These are phyloP conservation scores for Diaporthe capsici DNA, from an alignment of 2,329 filamentous ascomycete genomes.

Conservation along the genomic window DNA sequence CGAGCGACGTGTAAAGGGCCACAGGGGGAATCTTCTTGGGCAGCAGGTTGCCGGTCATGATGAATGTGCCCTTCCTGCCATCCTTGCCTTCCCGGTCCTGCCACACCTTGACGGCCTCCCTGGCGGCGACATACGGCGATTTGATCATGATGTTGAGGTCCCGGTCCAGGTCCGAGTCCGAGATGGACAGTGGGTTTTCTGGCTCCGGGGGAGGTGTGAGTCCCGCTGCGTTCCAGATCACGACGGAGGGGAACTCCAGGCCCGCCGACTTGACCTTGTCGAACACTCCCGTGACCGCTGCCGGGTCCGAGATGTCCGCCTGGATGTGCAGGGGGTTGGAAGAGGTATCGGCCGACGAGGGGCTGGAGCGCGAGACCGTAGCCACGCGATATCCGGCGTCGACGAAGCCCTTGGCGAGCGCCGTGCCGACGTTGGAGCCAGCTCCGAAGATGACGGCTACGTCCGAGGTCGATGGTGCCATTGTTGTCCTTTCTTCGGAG, in stretches of 20 bases:
- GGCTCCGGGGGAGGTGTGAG: constrained; percentile 33
- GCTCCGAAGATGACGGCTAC: constrained; percentile 41
- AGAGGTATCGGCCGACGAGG: constrained; percentile 8
- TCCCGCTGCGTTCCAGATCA: constrained; percentile 41
- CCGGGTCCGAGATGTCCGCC: constrained; percentile 38
- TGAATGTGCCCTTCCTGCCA: constrained; percentile 37
- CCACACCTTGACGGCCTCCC: constrained; percentile 40
- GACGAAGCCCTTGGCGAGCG: constrained; percentile 39
- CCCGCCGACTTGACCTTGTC: constrained; percentile 20
- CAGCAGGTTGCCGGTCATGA: constrained; percentile 40
- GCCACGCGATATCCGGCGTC: constrained; percentile 40
- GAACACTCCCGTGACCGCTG: constrained; percentile 26
- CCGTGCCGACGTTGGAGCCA: constrained; percentile 41
- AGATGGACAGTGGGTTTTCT: constrained; percentile 38
- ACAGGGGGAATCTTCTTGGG: constrained; percentile 31
- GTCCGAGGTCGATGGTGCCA: constrained; percentile 19
- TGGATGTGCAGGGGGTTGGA: constrained; percentile 35
- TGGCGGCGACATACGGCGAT: constrained; percentile 35
- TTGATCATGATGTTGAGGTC: constrained; percentile 37
- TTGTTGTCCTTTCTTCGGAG: background rate
- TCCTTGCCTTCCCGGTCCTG: constrained; percentile 17
- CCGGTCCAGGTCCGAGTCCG: constrained; percentile 26
- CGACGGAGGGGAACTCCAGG: constrained; percentile 34
- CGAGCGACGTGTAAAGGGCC: constrained; percentile 29
- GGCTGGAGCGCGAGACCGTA: constrained; percentile 40